Evolutionary conservation across 2,329 filamentous ascomycete genomes (phyloP), one percentile per base, ranked within the genome.

Genomic region (Fusarium begoniae): DNA sequence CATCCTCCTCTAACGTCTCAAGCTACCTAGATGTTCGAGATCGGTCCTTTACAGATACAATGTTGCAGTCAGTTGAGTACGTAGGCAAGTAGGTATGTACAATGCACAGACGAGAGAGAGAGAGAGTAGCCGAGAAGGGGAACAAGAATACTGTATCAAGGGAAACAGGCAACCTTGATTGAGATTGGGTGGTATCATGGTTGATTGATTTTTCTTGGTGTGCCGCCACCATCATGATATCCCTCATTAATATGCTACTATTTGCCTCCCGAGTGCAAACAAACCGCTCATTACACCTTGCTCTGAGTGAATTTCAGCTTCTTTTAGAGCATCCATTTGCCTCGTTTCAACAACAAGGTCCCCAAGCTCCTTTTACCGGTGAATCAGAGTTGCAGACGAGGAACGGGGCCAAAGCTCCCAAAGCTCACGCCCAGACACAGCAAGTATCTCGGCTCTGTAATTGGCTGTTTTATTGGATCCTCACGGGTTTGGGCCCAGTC

Each of bases 401-500:
- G 43, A 50, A 44, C 18, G 41, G 69, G 69, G 69, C 53, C 69
- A 66, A 64, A 72, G 70, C 70, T 70, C 57, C 66, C 57, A 43
- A 40, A 56, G 45, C 58, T 62, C 54, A 26, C 56, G 28, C 58
- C 58, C 24, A 56, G 47, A 47, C 48, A 43, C 56, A 43, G 30
- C 20, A 8, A 59, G 54, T 40, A 75, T 74, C 69, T 78, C 63
- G 54, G 48, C 22, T 24, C 24, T 66, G 26, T 48, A 67, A 78
- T 78, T 78, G 74, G 76, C 47, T 72, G 57, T 47, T 43, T 47
- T 32, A 47, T 59, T 61, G 64, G 66, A 45, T 63, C 59, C 55
- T 57, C 54, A 53, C 32, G 58, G 37, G 37, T 18, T 18, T 38
- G 37, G 55, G 24, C 60, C 66, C 69, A 66, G 70, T 69, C 63